Evolutionary conservation across 78 protist genomes (phyloP).

Genomic region (Cavenderia fasciculata): DNA sequence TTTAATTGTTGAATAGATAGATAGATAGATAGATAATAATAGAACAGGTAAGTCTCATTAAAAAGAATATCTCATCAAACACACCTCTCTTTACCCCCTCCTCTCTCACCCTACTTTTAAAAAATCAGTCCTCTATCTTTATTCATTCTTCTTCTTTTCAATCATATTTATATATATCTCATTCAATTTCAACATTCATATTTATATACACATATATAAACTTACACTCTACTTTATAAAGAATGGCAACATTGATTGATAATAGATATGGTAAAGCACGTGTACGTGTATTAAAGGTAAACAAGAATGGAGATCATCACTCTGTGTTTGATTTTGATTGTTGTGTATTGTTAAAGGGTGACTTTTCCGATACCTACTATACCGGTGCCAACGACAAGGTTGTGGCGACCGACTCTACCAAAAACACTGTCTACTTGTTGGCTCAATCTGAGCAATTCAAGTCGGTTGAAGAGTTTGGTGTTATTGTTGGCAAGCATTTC

Average conservation of each 20-base stretch:
- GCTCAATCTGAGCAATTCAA: conserved; percentile 64
- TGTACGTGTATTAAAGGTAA: conserved; percentile 70
- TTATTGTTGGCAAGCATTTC: conserved; percentile 52
- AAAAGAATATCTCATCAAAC: too few relatives aligned
- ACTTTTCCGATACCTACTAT: conserved; percentile 37
- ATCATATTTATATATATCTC: too few relatives aligned
- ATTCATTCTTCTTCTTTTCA: too few relatives aligned
- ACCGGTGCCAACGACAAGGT: conserved; percentile 71
- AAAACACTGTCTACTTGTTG: conserved; percentile 72
- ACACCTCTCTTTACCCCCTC: too few relatives aligned
- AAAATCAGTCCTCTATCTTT: too few relatives aligned
- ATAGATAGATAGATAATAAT: too few relatives aligned
- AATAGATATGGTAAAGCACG: conserved; percentile 81
- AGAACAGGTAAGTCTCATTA: too few relatives aligned
- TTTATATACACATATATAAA: too few relatives aligned
- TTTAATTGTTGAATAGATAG: too few relatives aligned
- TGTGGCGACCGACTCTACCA: conserved; percentile 80
- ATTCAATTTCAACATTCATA: too few relatives aligned
- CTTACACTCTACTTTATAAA: too few relatives aligned
- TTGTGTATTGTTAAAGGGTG: conserved; percentile 64
- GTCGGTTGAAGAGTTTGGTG: conserved; percentile 65
- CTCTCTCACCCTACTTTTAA: too few relatives aligned
- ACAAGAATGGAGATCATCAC: conserved; percentile 33
- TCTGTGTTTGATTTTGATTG: conserved; percentile 57
- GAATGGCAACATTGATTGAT: conserved; percentile 67